Evolutionary conservation across 768 basidiomycete genomes (phyloP).

Genomic region (Kwoniella sp.): DNA sequence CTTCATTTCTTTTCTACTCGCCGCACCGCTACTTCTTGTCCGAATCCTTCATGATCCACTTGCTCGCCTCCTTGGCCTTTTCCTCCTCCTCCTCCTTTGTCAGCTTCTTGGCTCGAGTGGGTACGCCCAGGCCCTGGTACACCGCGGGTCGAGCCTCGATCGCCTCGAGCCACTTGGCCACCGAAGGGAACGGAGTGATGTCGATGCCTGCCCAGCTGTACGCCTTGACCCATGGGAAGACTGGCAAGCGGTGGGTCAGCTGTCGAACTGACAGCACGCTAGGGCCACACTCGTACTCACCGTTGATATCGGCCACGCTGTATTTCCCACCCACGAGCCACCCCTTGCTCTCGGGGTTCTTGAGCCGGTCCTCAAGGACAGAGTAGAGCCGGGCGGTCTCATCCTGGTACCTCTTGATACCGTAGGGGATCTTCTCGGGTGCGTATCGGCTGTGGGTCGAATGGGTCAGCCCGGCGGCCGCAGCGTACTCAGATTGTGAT

Average conservation of each 20-base stretch:
- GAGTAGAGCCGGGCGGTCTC: constrained; percentile 78
- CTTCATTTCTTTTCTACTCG: too few species aligned
- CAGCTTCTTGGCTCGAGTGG: constrained; percentile 30
- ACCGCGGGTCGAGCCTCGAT: constrained; percentile 50
- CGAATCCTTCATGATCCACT: too few species aligned
- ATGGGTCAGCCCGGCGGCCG: not conserved
- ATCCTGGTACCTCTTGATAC: constrained; percentile 62
- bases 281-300: too few species aligned
- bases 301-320: constrained; percentile 57
- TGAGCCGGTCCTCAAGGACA: constrained; percentile 76
- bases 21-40: too few species aligned
- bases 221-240: constrained; percentile 58
- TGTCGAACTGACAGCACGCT: not conserved
- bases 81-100: constrained; percentile 47
- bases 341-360: constrained; percentile 57
- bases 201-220: constrained; percentile 56
- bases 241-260: constrained; percentile 12
- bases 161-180: constrained; percentile 57
- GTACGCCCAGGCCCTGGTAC: constrained; percentile 49
- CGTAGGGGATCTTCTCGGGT: constrained; percentile 48
- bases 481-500: not conserved
- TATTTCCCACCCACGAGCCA: constrained; percentile 73
- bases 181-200: constrained; percentile 62
- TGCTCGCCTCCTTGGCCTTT: constrained; percentile 31
- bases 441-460: constrained; percentile 38